Percentiles rank a stretch among this genome's conserved stretches.
Conservation (phyloP, 805 yeast genomes). For the Torulaspora quercuum region DNA sequence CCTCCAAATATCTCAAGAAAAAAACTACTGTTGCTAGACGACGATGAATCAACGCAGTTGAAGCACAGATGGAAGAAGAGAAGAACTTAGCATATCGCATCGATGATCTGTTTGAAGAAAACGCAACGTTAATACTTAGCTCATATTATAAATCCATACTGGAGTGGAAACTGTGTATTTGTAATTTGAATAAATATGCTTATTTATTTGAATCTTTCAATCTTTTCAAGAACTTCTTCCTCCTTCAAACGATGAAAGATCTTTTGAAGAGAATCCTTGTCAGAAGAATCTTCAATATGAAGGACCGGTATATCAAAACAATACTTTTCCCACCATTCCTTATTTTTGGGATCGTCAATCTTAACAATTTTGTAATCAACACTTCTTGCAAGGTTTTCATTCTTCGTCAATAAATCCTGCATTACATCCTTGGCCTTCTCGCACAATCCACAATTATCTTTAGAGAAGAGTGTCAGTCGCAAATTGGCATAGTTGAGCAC, state of each 20-base stretch:
- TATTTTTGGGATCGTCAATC: conserved; percentile 56
- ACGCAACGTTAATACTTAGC: too few species aligned
- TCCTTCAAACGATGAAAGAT: conserved; percentile 66
- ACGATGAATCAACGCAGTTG: conserved; percentile 22
- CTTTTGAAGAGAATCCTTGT: conserved; percentile 47
- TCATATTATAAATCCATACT: not conserved
- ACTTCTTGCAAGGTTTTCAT: conserved; percentile 26
- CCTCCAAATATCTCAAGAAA: conserved; percentile 24
- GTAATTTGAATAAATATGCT: not conserved
- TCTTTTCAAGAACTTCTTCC: conserved; percentile 52
- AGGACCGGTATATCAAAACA: conserved; percentile 78
- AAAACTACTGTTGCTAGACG: conserved; percentile 34
- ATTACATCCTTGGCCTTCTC: conserved; percentile 58
- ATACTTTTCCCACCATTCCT: conserved; percentile 65
- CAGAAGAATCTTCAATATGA: conserved; percentile 51
- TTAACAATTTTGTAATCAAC: conserved; percentile 47
- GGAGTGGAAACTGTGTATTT: not conserved
- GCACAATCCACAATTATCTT: conserved; percentile 66
- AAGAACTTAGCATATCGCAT: conserved; percentile 8
- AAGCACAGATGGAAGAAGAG: conserved; percentile 24
- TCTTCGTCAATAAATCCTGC: conserved; percentile 34
- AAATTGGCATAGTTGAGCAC: conserved; percentile 13
- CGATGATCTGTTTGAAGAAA: too few species aligned
- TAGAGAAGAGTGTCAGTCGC: conserved; percentile 58
- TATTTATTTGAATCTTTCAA: conserved; percentile 26